Evolutionary conservation across 305 asterid genomes (phyloP).

Genomic region (Fraxinus latifolia): DNA sequence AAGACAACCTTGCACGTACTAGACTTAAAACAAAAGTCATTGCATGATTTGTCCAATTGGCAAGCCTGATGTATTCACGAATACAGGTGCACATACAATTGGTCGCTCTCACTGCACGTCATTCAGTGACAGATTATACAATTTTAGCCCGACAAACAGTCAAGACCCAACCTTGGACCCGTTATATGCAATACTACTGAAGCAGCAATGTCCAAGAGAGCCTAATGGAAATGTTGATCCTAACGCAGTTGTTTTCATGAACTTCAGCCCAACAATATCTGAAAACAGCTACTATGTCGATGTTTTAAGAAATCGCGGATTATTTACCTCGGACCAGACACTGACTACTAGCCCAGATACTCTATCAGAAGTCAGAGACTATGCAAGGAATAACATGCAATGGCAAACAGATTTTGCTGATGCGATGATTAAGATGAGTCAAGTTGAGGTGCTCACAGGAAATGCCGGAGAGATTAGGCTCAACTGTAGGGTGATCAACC

Average conservation of each 20-base stretch:
- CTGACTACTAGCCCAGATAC: neutral
- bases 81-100: constrained; percentile 29
- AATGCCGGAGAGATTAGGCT: constrained; percentile 25
- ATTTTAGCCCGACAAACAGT: constrained; percentile 25
- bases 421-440: constrained; percentile 22
- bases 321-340: constrained; percentile 22
- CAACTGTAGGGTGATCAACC: constrained; percentile 11
- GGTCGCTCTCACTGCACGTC: constrained; percentile 47
- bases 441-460: constrained; percentile 22
- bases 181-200: constrained; percentile 28
- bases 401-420: constrained; percentile 15
- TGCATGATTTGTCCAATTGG: neutral
- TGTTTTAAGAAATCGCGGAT: neutral
- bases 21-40: neutral
- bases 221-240: constrained; percentile 15
- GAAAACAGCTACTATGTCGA: constrained; percentile 21
- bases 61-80: neutral
- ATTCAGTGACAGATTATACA: constrained; percentile 35
- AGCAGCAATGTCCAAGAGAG: constrained; percentile 16
- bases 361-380: neutral
- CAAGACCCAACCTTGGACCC: constrained; percentile 42
- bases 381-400: neutral
- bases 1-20: neutral
- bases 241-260: constrained; percentile 18
- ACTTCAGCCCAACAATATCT: constrained; percentile 4